phyloP scores from a whole-genome alignment of 805 yeast species.

The Hanseniaspora clermontiae region DNA sequence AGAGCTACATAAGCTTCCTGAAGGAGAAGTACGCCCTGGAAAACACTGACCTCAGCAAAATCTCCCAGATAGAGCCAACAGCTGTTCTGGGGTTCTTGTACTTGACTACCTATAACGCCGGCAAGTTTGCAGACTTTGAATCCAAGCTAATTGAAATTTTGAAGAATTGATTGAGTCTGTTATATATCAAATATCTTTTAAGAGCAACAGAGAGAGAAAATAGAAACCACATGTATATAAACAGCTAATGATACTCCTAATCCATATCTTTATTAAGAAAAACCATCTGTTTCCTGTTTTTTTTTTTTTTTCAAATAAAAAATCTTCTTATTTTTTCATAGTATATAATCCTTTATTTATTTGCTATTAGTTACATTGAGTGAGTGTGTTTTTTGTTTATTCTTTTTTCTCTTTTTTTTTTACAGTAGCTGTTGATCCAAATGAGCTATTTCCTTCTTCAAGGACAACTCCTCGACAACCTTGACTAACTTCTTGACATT shows the following conservation, averaged over 20 bases:
- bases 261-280: no score
- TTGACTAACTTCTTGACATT: constrained; percentile 91
- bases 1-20: not conserved
- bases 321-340: not conserved
- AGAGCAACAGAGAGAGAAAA: no score
- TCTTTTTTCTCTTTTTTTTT: not conserved
- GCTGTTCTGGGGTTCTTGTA: constrained; percentile 9
- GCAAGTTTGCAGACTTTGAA: not conserved
- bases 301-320: not conserved
- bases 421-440: constrained; percentile 48
- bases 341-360: not conserved
- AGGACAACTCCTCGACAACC: constrained; percentile 87
- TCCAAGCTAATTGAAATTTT: not conserved
- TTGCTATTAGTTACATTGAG: not conserved
- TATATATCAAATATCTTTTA: no score
- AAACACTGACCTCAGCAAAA: not conserved
- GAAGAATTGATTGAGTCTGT: not conserved
- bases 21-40: not conserved
- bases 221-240: not conserved
- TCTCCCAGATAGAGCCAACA: not conserved
- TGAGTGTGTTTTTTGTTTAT: not conserved
- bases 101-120: not conserved
- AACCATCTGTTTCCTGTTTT: no score
- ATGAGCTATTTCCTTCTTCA: constrained; percentile 73
- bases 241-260: no score